phyloP scores from a whole-genome alignment of 2,329 filamentous ascomycete species.

The Calonectria montana region DNA sequence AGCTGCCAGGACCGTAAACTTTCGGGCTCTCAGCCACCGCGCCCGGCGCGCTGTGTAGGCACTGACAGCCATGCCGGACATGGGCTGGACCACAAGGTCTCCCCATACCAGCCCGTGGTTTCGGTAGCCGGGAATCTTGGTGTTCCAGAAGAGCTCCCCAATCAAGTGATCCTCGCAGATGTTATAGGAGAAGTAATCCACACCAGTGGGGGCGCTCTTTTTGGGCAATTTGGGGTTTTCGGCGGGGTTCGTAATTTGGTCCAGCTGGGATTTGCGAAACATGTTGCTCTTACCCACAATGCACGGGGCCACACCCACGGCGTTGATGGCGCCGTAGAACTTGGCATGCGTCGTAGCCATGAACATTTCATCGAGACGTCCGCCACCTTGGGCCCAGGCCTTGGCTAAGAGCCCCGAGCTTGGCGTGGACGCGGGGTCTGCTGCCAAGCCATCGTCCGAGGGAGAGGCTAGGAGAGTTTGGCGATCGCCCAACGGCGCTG shows the following conservation, averaged over 20 bases:
- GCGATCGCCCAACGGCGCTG: constrained; percentile 30
- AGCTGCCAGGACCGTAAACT: constrained; percentile 90
- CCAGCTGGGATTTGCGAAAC: constrained; percentile 92
- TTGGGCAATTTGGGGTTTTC: constrained; percentile 56
- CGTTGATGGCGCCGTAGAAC: constrained; percentile 98
- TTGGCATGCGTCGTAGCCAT: constrained; percentile 95
- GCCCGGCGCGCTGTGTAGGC: constrained; percentile 85
- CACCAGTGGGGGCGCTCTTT: constrained; percentile 64
- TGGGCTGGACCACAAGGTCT: constrained; percentile 90
- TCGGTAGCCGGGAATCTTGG: constrained; percentile 70
- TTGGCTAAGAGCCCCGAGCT: constrained; percentile 40
- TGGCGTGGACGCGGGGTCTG: constrained; percentile 35
- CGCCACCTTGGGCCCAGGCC: constrained; percentile 69
- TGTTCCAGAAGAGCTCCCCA: constrained; percentile 88
- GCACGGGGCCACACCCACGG: constrained; percentile 89
- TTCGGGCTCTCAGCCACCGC: constrained; percentile 91
- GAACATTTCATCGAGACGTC: constrained; percentile 92
- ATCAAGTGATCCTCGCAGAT: constrained; percentile 99
- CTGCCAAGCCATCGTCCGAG: constrained; percentile 40
- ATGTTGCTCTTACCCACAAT: constrained; percentile 98
- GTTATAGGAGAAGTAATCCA: constrained; percentile 94
- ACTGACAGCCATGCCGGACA: constrained; percentile 80
- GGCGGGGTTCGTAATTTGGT: constrained; percentile 72
- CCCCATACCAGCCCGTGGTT: constrained; percentile 89
- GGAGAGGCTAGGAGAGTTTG: constrained; percentile 49